Evolutionary conservation across 2,329 filamentous ascomycete genomes (phyloP).

Genomic region (Nigrospora osmanthi): DNA sequence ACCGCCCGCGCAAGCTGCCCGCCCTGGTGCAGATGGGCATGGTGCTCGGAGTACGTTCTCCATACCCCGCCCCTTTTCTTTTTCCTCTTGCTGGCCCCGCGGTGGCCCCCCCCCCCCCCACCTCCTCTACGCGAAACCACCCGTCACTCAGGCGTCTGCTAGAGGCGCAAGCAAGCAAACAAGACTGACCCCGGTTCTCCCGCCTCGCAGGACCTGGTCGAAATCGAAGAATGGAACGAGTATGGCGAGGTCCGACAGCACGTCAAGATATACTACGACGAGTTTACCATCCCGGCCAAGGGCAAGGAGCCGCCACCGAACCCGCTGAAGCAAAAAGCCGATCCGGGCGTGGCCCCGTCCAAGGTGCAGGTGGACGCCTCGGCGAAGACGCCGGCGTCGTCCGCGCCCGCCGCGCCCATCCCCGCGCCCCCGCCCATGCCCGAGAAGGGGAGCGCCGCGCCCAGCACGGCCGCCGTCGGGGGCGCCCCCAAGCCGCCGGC

Average conservation of each 20-base stretch:
- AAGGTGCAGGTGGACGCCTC: conserved; percentile 11
- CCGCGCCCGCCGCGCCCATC: conserved; percentile 8
- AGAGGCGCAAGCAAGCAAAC: too few species aligned
- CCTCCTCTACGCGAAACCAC: background rate
- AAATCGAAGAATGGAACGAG: conserved; percentile 99
- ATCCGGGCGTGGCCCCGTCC: conserved; percentile 10
- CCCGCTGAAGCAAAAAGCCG: conserved; percentile 22
- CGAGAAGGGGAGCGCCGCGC: conserved; percentile 17
- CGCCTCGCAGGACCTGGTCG: conserved; percentile 76
- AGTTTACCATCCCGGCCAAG: conserved; percentile 50
- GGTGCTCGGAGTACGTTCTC: conserved; percentile 68
- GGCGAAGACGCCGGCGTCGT: conserved; percentile 5
- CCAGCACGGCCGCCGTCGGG: conserved; percentile 11
- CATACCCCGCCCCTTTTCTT: background rate
- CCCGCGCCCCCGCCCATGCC: conserved; percentile 21
- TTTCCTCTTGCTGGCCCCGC: background rate
- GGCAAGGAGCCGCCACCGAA: conserved; percentile 40
- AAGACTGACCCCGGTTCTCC: too few species aligned
- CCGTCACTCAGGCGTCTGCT: background rate
- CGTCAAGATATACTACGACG: conserved; percentile 61
- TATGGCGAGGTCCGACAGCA: conserved; percentile 90
- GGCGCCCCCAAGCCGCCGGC: conserved; percentile 14
- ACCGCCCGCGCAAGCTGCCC: conserved; percentile 69
- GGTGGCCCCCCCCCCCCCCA: background rate
- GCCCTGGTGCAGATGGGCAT: conserved; percentile 80